Evolutionary conservation across 2,329 filamentous ascomycete species (phyloP).

Genomic region (Neofusicoccum laricinum): DNA sequence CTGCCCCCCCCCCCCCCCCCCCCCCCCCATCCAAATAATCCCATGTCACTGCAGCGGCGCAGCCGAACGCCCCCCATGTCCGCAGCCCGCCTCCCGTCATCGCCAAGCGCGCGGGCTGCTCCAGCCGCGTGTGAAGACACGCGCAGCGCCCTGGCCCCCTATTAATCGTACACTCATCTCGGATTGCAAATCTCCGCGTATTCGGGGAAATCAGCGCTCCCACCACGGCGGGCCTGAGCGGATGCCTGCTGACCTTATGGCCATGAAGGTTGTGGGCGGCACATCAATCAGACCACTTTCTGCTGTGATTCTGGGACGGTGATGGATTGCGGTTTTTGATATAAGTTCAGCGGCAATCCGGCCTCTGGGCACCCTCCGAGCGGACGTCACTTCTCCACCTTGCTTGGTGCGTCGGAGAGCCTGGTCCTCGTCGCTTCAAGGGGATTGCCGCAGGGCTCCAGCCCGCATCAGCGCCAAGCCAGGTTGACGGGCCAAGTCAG

Average conservation of each 20-base stretch:
- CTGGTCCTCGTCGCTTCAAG: neutral
- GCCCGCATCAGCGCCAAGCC: constrained; percentile 10
- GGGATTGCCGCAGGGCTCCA: neutral
- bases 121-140: neutral
- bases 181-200: neutral
- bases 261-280: neutral
- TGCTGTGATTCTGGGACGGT: neutral
- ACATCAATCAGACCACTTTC: neutral
- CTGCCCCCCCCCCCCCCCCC: too few relatives aligned
- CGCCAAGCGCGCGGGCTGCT: neutral
- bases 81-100: neutral
- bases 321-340: neutral
- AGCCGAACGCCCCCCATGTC: neutral
- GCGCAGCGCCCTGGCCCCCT: neutral
- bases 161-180: neutral
- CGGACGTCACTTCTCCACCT: neutral
- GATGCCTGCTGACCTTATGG: neutral
- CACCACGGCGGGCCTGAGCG: neutral
- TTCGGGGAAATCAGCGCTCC: constrained; percentile 2
- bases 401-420: neutral
- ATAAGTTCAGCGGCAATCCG: neutral
- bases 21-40: neutral
- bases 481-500: constrained; percentile 7
- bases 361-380: neutral
- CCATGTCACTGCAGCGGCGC: neutral